Evolutionary conservation across 768 basidiomycete species (phyloP), one percentile per base, ranked within the genome.

Genomic region (Lactarius quietus): DNA sequence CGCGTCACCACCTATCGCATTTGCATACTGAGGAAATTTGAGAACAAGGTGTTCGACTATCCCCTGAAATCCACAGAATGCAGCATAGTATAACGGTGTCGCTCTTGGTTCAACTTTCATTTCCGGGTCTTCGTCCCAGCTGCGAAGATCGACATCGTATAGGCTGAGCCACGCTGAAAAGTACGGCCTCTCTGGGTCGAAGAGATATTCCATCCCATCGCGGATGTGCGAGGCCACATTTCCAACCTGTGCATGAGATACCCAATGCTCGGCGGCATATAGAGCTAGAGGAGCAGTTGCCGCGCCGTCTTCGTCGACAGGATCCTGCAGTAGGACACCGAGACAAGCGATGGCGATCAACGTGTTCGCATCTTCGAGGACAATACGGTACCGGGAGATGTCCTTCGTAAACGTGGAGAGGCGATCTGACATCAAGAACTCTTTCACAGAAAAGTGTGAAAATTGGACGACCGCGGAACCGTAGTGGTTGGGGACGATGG

Each of bases 121-220:
- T n/a, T 1, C 8, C 8, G 8, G n/a, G 8, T n/a, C 43, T 3
- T 0, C 0, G 43, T 0, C 0, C n/a, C n/a, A 23, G n/a, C n/a
- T 4, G 43, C 9, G 9, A 2, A 3, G 20, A 8, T 23, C n/a
- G 45, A 26, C 4, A 3, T 45, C 20, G 43, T n/a, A 45, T 12
- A 45, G 5, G 14, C 26, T 26, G 48, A 51, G 12, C 48, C 48
- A 51, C 14, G 48, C 48, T 1, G 48, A 51, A 26, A 51, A 51
- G 48, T 51, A 51, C 6, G 23, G 48, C 26, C 14, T 15, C 23
- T 51, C 14, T 23, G 48, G 48, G 48, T 51, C 48, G 3, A 51
- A 51, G 23, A 51, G 48, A 51, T 6, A 15, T 51, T 51, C 23
- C 26, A 51, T 51, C 48, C 23, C 48, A 5, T 26, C 23, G 3